Evolutionary conservation across 306 rosid genomes (phyloP), one percentile per base, ranked within the genome.

Genomic region (Abrus precatorius): DNA sequence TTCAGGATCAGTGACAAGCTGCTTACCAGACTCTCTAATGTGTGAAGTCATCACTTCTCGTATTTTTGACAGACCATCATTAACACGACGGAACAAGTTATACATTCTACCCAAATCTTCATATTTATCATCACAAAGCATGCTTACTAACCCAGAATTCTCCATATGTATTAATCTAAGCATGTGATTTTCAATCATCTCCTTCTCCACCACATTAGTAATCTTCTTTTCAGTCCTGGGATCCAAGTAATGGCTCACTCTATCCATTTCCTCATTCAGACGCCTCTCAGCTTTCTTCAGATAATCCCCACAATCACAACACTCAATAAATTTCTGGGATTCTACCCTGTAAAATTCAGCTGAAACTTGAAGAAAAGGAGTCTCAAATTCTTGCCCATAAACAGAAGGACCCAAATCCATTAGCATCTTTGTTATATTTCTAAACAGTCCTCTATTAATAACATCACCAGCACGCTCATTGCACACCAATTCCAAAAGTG

Each of bases 101-200:
- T 92, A 92, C 94, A 94, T 92, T 80, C 94, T 88, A 50, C 89
- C 85, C 80, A 93, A 80, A 84, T 91, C 98, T 61, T 87, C 97
- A 59, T 89, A 90, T 80, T 85, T 92, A 75, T 94, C 92, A 70
- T 92, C 91, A 36, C 90, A 85, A 74, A 94, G 91, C 98, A 92
- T 94, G 80, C 85, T 88, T 36, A 92, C 90, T 71, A 94, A 80
- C 73, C 97, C 98, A 54, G 95, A 92, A 75, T 92, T 90, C 66
- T 92, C 94, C 97, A 86, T 92, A 72, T 90, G 90, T 66, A 92
- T 92, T 80, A 94, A 83, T 83, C 89, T 91, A 65, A 85, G 86
- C 94, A 94, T 92, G 87, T 94, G 94, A 84, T 88, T 87, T 66
- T 88, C 88, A 77, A 94, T 87, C 93, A 94, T 88, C 96, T 90